Evolutionary conservation across 345 rosid species (phyloP).

Genomic region (Heritiera littoralis): DNA sequence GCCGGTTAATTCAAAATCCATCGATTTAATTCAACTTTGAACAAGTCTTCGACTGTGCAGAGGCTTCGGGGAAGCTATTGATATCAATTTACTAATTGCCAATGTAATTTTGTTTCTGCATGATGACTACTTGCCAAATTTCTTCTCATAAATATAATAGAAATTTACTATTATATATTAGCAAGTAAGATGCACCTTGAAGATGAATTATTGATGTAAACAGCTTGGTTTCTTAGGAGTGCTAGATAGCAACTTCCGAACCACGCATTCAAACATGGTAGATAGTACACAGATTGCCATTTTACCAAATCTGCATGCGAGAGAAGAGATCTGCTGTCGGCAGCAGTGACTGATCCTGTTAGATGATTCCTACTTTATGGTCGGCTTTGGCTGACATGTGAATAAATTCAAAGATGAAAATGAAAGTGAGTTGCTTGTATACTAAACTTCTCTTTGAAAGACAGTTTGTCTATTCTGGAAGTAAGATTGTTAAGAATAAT

Average conservation of each 20-base stretch:
- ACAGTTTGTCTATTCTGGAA: background rate
- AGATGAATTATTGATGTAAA: background rate
- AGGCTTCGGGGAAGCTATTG: too few species aligned
- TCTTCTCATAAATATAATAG: too few species aligned
- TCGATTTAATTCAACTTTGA: background rate
- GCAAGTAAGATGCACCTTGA: background rate
- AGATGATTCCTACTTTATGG: background rate
- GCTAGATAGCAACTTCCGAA: slow-evolving; percentile 1
- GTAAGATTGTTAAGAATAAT: background rate
- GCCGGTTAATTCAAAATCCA: background rate
- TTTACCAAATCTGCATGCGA: background rate
- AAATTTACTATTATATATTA: too few species aligned
- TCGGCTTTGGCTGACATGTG: background rate
- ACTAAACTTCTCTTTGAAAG: background rate
- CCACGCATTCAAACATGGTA: background rate
- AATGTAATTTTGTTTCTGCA: too few species aligned
- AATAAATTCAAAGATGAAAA: background rate
- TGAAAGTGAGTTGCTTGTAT: background rate
- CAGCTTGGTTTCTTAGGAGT: background rate
- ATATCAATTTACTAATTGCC: too few species aligned
- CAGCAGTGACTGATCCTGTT: background rate
- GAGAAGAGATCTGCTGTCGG: slow-evolving; percentile 1
- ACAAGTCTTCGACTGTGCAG: too few species aligned
- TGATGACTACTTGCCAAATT: too few species aligned
- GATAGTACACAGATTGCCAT: background rate